Percentiles rank a stretch among this genome's conserved stretches.
phyloP scores from a whole-genome alignment of 805 yeast species.

The Sugiyamaella valdiviana region DNA sequence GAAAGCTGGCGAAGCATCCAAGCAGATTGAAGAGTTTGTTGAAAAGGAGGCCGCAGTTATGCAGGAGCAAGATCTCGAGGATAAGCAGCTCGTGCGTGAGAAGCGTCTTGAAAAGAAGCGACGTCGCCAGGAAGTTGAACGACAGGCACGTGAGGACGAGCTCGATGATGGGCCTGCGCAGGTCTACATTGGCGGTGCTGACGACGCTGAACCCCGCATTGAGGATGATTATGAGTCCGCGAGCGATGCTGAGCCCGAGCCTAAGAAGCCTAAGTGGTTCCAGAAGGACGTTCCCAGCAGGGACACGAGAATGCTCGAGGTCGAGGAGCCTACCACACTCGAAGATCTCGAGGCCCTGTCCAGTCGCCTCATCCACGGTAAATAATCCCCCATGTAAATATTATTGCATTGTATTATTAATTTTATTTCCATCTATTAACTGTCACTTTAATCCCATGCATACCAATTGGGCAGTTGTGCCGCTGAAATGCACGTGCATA shows the following conservation, averaged over 20 bases:
- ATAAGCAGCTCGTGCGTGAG: constrained; percentile 67
- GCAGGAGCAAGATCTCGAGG: constrained; percentile 67
- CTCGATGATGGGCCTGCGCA: constrained; percentile 32
- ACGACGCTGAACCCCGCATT: constrained; percentile 10
- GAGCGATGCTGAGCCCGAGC: constrained; percentile 26
- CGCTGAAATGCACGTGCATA: neutral
- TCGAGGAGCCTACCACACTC: constrained; percentile 82
- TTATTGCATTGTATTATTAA: constrained; percentile 2
- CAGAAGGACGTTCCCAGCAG: constrained; percentile 32
- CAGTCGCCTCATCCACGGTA: constrained; percentile 11
- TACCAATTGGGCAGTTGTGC: too few relatives aligned
- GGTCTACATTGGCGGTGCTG: constrained; percentile 26
- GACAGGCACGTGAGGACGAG: constrained; percentile 35
- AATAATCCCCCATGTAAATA: constrained; percentile 1
- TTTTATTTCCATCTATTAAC: neutral
- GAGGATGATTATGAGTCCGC: constrained; percentile 20
- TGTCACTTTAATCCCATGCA: neutral
- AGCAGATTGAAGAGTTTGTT: constrained; percentile 64
- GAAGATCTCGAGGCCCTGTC: constrained; percentile 81
- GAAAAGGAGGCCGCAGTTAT: constrained; percentile 59
- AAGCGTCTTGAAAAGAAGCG: constrained; percentile 86
- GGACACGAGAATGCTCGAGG: constrained; percentile 48
- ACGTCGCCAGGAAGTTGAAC: constrained; percentile 74
- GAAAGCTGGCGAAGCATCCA: constrained; percentile 58
- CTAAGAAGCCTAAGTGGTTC: constrained; percentile 36